Conservation (phyloP, 2,329 filamentous ascomycete species). For the Helotiales sp. region DNA sequence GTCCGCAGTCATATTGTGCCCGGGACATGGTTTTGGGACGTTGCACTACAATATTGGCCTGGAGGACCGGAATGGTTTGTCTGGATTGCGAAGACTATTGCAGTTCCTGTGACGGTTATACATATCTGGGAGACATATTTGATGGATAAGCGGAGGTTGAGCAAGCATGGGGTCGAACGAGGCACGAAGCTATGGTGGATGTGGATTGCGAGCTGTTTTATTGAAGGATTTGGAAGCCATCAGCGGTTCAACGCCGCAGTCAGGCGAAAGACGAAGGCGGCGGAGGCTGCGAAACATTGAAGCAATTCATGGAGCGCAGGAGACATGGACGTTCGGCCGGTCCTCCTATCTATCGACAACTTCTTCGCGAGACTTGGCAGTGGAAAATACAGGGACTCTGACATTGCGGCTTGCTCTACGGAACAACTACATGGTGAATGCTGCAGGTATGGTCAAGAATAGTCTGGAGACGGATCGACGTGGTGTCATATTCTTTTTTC, state of each 20-base stretch:
- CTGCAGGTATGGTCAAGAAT: no score
- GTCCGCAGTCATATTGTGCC: conserved; percentile 52
- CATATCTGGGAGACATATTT: conserved; percentile 65
- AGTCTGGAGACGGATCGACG: no score
- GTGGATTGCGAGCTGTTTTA: conserved; percentile 53
- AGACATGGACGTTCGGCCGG: no score
- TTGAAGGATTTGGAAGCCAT: conserved; percentile 55
- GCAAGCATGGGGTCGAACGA: conserved; percentile 47
- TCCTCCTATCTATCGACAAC: no score
- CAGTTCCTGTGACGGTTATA: conserved; percentile 58
- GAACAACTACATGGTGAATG: no score
- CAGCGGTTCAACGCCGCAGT: conserved; percentile 52
- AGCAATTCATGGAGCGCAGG: no score
- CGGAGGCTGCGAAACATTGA: conserved; percentile 44
- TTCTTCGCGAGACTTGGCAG: no score
- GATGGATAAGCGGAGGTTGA: conserved; percentile 49
- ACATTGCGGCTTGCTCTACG: no score
- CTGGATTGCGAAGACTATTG: conserved; percentile 58
- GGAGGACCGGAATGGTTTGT: conserved; percentile 58
- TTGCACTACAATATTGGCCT: conserved; percentile 53
- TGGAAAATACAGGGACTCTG: no score
- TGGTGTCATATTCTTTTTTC: no score
- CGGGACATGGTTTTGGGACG: conserved; percentile 49
- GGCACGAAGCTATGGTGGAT: conserved; percentile 49
- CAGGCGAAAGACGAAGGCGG: conserved; percentile 42